These are phyloP conservation scores for Chaetomiaceae sp. DNA, from an alignment of 2,329 filamentous ascomycete genomes.

Conservation along the genomic window DNA sequence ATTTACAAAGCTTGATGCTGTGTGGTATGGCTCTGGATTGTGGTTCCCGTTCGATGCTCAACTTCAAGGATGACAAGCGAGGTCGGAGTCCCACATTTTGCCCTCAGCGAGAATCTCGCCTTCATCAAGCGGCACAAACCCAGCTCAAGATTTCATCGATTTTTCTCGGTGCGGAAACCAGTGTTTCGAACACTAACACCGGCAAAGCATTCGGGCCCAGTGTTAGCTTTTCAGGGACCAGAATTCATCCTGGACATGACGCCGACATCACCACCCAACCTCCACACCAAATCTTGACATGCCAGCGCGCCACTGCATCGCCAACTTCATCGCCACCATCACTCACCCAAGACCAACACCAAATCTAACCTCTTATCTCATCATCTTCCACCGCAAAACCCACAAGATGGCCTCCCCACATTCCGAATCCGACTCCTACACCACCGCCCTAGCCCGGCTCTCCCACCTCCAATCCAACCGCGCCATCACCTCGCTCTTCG, in stretches of 20 bases:
- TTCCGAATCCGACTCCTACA: conserved; percentile 39
- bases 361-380: not conserved
- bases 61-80: not conserved
- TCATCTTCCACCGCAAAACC: not conserved
- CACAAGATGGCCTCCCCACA: conserved; percentile 9
- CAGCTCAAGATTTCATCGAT: not conserved
- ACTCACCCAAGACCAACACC: not conserved
- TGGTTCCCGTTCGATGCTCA: not conserved
- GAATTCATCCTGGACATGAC: no score
- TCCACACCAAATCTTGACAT: not conserved
- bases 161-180: not conserved
- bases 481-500: conserved; percentile 54
- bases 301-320: not conserved
- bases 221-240: no score
- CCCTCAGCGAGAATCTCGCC: not conserved
- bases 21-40: no score
- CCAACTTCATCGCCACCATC: not conserved
- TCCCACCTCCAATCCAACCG: conserved; percentile 77
- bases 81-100: conserved; percentile 1
- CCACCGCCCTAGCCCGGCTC: conserved; percentile 69
- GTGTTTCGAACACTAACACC: no score
- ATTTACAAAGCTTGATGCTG: no score
- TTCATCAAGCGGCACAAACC: not conserved
- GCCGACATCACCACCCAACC: not conserved
- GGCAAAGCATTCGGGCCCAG: no score